These are phyloP conservation scores for Crepidotus variabilis DNA, from an alignment of 768 basidiomycete genomes.

Conservation along the genomic window DNA sequence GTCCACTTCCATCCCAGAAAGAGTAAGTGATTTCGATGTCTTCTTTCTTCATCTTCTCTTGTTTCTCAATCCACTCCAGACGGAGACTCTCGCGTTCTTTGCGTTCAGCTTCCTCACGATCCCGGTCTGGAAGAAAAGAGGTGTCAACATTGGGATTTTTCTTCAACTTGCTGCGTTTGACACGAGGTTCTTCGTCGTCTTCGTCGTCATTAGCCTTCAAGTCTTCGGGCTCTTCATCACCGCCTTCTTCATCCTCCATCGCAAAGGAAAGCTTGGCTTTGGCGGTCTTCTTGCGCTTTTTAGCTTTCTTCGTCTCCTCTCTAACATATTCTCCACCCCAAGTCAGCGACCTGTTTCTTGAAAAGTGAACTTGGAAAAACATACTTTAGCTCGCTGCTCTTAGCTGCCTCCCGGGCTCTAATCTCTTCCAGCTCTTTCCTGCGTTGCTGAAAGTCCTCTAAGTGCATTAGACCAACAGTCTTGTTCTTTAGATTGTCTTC, in stretches of 20 bases:
- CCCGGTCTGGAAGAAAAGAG: conserved; percentile 97
- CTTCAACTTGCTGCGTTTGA: conserved; percentile 76
- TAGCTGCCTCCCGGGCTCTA: conserved; percentile 84
- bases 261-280: conserved; percentile 92
- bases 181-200: conserved; percentile 40
- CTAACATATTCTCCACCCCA: conserved; percentile 81
- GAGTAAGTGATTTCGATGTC: conserved; percentile 94
- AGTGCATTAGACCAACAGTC: conserved; percentile 86
- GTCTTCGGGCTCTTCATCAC: conserved; percentile 33
- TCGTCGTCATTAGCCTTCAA: conserved; percentile 31
- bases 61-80: conserved; percentile 82
- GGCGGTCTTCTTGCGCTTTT: conserved; percentile 89
- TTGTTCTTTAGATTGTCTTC: conserved; percentile 89
- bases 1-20: conserved; percentile 98
- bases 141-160: conserved; percentile 98
- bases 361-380: conserved; percentile 26
- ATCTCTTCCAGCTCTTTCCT: conserved; percentile 89
- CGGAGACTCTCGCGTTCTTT: conserved; percentile 84
- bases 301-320: conserved; percentile 79
- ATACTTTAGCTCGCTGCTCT: conserved; percentile 84
- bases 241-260: conserved; percentile 74
- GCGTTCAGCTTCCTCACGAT: conserved; percentile 91
- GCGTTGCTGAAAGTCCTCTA: conserved; percentile 91
- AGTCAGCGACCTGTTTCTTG: conserved; percentile 56
- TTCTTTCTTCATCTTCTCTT: conserved; percentile 57